A percentile compares a stretch with the other conserved stretches of the same genome.
phyloP scores from a whole-genome alignment of 2,329 filamentous ascomycete species.

The Zalaria sp. region DNA sequence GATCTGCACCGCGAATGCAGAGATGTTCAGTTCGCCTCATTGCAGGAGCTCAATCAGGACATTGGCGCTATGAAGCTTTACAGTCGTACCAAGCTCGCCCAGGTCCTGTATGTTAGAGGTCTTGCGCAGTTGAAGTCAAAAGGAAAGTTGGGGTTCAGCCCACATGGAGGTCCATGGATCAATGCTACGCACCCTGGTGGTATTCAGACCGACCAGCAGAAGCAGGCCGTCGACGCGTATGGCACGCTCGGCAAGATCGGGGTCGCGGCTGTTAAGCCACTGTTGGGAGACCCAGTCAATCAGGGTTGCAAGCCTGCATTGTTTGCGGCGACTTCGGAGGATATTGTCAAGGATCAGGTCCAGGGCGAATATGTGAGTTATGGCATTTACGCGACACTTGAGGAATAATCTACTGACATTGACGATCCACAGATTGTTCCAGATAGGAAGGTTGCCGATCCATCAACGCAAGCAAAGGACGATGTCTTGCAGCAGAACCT shows the following conservation, averaged over 20 bases:
- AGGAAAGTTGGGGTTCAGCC: slow-evolving; percentile 20
- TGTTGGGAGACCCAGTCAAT: slow-evolving; percentile 36
- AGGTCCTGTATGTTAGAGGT: slow-evolving; percentile 31
- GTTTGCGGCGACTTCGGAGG: slow-evolving; percentile 32
- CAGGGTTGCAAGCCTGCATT: slow-evolving; percentile 33
- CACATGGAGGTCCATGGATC: slow-evolving; percentile 24
- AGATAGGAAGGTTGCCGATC: slow-evolving; percentile 31
- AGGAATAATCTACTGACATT: neutral
- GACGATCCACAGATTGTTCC: slow-evolving; percentile 23
- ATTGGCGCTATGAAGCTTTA: slow-evolving; percentile 35
- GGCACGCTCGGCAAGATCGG: slow-evolving; percentile 32
- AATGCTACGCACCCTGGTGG: slow-evolving; percentile 37
- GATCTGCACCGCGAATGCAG: slow-evolving; percentile 31
- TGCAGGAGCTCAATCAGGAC: slow-evolving; percentile 35
- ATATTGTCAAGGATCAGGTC: slow-evolving; percentile 28
- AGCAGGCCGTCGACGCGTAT: slow-evolving; percentile 36
- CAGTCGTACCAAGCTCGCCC: slow-evolving; percentile 34
- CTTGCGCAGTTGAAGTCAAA: slow-evolving; percentile 24
- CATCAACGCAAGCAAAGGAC: slow-evolving; percentile 28
- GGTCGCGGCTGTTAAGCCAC: slow-evolving; percentile 27
- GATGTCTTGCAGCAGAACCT: slow-evolving; percentile 28
- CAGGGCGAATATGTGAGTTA: slow-evolving; percentile 27
- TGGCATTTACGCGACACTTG: neutral
- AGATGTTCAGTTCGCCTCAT: slow-evolving; percentile 25
- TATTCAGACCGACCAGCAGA: slow-evolving; percentile 32